Percentiles rank a stretch among this genome's conserved stretches.
phyloP scores from a whole-genome alignment of 257 asterid genomes.

The Solanum clarkiae region DNA sequence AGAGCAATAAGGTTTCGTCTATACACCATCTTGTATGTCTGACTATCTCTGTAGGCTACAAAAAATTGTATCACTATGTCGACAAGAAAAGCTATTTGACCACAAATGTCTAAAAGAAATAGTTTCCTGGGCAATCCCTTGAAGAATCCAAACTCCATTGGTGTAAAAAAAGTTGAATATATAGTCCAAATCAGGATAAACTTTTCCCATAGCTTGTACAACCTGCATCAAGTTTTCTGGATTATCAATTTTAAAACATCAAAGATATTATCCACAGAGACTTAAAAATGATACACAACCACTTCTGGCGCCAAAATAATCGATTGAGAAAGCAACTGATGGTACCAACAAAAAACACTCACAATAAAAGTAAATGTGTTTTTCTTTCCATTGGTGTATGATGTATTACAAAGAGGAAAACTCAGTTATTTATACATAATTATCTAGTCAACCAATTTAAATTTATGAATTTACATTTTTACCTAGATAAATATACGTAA shows the following conservation, averaged over 20 bases:
- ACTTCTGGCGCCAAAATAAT: not conserved
- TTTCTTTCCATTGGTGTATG: not conserved
- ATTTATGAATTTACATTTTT: not conserved
- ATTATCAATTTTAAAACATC: not conserved
- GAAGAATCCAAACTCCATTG: conserved; percentile 35
- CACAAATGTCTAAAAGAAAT: conserved; percentile 19
- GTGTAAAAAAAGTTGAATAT: conserved; percentile 30
- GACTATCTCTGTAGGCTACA: conserved; percentile 31
- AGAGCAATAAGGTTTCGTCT: conserved; percentile 23
- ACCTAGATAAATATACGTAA: not conserved
- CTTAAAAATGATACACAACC: not conserved
- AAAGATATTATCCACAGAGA: not conserved
- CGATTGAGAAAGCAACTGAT: not conserved
- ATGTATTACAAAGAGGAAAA: not conserved
- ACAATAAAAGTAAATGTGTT: not conserved
- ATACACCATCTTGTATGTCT: conserved; percentile 25
- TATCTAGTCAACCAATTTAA: not conserved
- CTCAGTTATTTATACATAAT: not conserved
- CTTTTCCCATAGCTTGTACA: conserved; percentile 29
- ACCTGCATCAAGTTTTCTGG: conserved; percentile 14
- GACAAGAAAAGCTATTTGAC: conserved; percentile 26
- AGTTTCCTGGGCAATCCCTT: conserved; percentile 29
- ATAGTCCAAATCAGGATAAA: conserved; percentile 35
- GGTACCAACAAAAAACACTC: not conserved
- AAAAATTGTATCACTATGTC: conserved; percentile 28